Percentiles rank a stretch among this genome's conserved stretches.
phyloP scores from a whole-genome alignment of 108 stramenopile genomes.

The Aurantiochytrium sp. region DNA sequence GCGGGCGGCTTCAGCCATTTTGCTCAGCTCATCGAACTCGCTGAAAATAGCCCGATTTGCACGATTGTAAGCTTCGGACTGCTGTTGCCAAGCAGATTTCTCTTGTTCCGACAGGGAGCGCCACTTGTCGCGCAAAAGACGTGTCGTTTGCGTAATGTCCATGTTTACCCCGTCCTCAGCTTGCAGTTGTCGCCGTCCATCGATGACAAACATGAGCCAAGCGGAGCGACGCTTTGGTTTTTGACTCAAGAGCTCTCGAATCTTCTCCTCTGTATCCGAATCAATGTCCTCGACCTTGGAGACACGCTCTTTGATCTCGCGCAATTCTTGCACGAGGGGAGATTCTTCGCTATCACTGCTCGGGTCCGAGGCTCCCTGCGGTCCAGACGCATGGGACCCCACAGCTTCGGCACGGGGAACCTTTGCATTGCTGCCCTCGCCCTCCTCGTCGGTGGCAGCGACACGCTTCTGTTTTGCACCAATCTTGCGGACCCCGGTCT shows the following conservation, averaged over 20 bases:
- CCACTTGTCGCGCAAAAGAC: neutral
- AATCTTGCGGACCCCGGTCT: too few relatives aligned
- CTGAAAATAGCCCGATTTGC: neutral
- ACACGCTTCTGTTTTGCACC: too few relatives aligned
- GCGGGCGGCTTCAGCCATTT: neutral
- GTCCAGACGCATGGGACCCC: too few relatives aligned
- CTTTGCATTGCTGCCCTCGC: too few relatives aligned
- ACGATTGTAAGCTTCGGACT: neutral
- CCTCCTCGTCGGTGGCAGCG: too few relatives aligned
- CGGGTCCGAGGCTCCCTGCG: too few relatives aligned
- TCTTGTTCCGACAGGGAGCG: neutral
- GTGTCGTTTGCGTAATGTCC: neutral
- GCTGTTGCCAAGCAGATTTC: neutral
- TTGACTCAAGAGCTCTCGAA: neutral
- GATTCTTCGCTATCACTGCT: neutral
- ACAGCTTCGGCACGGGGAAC: too few relatives aligned
- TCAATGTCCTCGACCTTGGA: neutral
- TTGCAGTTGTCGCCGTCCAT: neutral
- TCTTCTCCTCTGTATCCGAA: neutral
- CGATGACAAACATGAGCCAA: slow-evolving; percentile 4
- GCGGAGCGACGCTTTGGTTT: neutral
- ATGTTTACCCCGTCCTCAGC: neutral
- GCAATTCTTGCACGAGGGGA: neutral
- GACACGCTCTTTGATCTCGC: neutral
- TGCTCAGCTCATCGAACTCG: neutral